phyloP scores from a whole-genome alignment of 768 basidiomycete genomes.

The Cystofilobasidium macerans region DNA sequence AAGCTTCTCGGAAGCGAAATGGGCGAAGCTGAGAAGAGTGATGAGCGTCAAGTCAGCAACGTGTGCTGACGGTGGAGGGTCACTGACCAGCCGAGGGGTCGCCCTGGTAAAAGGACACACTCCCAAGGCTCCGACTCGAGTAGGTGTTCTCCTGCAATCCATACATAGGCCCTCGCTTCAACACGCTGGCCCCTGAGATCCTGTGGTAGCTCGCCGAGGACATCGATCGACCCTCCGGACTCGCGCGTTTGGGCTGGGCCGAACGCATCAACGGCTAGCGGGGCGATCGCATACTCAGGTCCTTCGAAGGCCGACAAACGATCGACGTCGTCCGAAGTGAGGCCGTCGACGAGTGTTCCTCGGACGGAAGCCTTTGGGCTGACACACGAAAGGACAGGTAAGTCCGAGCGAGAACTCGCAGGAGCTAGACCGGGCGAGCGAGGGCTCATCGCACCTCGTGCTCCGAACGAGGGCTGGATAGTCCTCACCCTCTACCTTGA shows the following conservation, averaged over 20 bases:
- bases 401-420: background rate
- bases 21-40: background rate
- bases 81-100: no score
- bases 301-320: conserved; percentile 16
- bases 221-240: background rate
- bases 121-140: conserved; percentile 12
- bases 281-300: conserved; percentile 4
- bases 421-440: background rate
- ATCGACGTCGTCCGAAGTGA: conserved; percentile 3
- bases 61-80: background rate
- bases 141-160: conserved; percentile 1
- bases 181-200: background rate
- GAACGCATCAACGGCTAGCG: background rate
- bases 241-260: background rate
- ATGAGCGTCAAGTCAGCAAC: background rate
- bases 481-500: conserved; percentile 15
- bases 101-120: conserved; percentile 1
- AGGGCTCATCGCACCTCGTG: conserved; percentile 1
- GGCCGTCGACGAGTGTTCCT: conserved; percentile 16
- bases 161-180: conserved; percentile 5
- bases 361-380: background rate
- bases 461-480: conserved; percentile 17
- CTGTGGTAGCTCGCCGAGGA: background rate
- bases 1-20: conserved; percentile 11
- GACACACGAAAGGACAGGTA: background rate